Evolutionary conservation across 1,139 yeast genomes (phyloP), one percentile per base, ranked within the genome.

Genomic region (Pichia terricola): DNA sequence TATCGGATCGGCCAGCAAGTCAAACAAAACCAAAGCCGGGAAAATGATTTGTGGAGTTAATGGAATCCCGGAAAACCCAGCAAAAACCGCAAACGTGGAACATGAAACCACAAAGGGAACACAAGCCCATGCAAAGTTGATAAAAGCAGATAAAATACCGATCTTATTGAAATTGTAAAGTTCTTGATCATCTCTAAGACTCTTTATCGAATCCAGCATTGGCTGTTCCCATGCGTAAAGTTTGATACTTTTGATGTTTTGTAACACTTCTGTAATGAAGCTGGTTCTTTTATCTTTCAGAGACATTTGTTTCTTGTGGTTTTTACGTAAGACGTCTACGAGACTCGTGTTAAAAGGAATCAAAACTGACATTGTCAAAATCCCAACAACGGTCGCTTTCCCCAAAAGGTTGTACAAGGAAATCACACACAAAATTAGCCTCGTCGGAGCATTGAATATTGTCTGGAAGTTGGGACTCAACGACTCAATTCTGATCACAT

Each of bases 191-290:
- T 77, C 73, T 62, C 84, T 69, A 27, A 73, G 68, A 42, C 71
- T 70, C 5, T 64, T 54, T 4, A 78, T 58, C 42, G 75, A 72
- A 10, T 68, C 64, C 34, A 78, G 58, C 73, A 81, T 75, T 22
- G 89, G 81, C 25, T 63, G 63, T 57, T 83, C 94, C 87, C 89
- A 82, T 1, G 86, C 80, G 53, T 82, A 82, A 25, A 83, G 65
- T 59, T 83, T 83, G 50, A 83, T 72, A 45, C 83, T 74, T 56
- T 81, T 82, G 49, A 82, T 78, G 43, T 80, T 73, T 36, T 77
- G 69, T 46, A 82, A 59, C 10, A 82, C 70, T 54, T 81, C 89
- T 28, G 77, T 70, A 10, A 81, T 77, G 32, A 70, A 60, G 30
- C 70, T 66, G 10, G 81, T 77, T 59, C 86, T 67, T 33, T 63